Percentiles rank a stretch among this genome's conserved stretches.
Conservation (phyloP, 768 basidiomycete species). For the Psilocybe cyanescens region DNA sequence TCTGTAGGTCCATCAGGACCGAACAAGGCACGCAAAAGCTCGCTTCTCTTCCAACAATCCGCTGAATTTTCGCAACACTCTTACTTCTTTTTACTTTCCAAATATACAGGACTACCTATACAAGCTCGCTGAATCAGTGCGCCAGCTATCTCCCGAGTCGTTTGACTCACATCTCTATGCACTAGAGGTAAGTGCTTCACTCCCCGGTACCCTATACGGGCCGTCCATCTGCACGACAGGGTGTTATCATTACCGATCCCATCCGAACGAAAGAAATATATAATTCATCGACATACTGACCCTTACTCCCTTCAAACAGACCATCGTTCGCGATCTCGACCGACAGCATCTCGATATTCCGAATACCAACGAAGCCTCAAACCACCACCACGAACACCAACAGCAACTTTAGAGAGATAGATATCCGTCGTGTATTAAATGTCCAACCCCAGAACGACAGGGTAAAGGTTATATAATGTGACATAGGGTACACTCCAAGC, state of each 20-base stretch:
- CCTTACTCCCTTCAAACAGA: background rate
- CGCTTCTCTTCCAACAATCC: background rate
- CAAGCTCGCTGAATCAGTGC: conserved; percentile 71
- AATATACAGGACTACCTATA: conserved; percentile 81
- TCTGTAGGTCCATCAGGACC: conserved; percentile 86
- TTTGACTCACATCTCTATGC: conserved; percentile 77
- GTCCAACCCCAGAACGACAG: too few species aligned
- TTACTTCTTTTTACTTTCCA: too few species aligned
- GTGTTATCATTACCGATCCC: too few species aligned
- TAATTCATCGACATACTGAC: background rate
- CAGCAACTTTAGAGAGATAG: background rate
- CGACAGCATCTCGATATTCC: background rate
- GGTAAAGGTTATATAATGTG: too few species aligned
- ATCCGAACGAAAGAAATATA: background rate
- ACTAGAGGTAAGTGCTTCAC: conserved; percentile 63
- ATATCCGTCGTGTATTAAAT: too few species aligned
- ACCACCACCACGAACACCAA: background rate
- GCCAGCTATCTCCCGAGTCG: conserved; percentile 74
- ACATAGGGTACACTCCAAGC: too few species aligned
- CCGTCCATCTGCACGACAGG: too few species aligned
- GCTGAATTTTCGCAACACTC: too few species aligned
- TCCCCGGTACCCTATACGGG: background rate
- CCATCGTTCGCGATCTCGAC: conserved; percentile 11
- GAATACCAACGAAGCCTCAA: background rate
- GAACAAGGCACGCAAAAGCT: conserved; percentile 67